A percentile compares a stretch with the other conserved stretches of the same genome.
These are phyloP conservation scores for Discostella stelligeroides DNA, from an alignment of 108 stramenopile species.

Conservation along the genomic window DNA sequence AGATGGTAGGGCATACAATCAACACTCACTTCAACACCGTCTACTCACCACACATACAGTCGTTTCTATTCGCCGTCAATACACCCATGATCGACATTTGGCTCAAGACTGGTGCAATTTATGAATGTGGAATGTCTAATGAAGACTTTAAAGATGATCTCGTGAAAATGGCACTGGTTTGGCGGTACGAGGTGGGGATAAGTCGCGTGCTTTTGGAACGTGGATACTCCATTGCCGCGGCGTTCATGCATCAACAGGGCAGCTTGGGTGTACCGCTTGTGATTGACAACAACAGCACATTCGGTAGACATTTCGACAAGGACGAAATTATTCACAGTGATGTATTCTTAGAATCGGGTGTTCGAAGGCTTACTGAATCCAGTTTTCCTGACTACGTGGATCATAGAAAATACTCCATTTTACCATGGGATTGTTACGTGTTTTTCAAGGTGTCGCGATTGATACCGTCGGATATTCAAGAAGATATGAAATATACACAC, in stretches of 20 bases:
- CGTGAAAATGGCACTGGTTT: constrained; percentile 33
- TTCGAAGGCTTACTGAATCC: constrained; percentile 39
- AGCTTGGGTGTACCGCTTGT: constrained; percentile 40
- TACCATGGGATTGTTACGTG: constrained; percentile 51
- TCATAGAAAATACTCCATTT: constrained; percentile 44
- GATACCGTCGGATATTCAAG: constrained; percentile 41
- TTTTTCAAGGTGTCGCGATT: constrained; percentile 53
- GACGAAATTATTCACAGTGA: constrained; percentile 39
- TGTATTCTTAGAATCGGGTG: constrained; percentile 39
- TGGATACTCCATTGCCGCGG: constrained; percentile 44
- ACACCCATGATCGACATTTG: constrained; percentile 40
- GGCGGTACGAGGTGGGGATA: constrained; percentile 52
- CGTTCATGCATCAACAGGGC: constrained; percentile 46
- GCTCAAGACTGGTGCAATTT: constrained; percentile 42
- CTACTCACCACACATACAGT: constrained; percentile 43
- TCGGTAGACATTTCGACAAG: constrained; percentile 28
- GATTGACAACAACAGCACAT: constrained; percentile 37
- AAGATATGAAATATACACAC: constrained; percentile 32
- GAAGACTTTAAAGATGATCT: constrained; percentile 42
- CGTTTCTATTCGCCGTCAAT: constrained; percentile 42
- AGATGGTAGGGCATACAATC: constrained; percentile 51
- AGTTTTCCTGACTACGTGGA: constrained; percentile 42
- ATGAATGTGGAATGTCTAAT: constrained; percentile 47
- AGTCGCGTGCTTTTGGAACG: constrained; percentile 37
- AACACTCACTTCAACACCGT: constrained; percentile 48